Percentiles rank a stretch among this genome's conserved stretches.
These are phyloP conservation scores for Neurospora tetraspora DNA, from an alignment of 495 filamentous ascomycete genomes.

Conservation along the genomic window DNA sequence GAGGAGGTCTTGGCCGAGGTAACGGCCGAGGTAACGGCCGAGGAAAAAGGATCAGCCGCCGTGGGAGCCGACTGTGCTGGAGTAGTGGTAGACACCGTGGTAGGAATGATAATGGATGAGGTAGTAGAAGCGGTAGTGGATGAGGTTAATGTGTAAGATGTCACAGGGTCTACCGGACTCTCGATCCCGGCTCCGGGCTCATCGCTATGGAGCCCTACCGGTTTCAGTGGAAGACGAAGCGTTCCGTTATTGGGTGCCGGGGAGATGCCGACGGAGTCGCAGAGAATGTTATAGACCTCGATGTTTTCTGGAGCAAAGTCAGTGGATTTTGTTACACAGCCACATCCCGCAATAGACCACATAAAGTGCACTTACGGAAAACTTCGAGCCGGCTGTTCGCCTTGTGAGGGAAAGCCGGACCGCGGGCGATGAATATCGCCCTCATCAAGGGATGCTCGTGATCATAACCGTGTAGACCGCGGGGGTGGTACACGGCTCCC, in stretches of 20 bases:
- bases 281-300: slow-evolving; percentile 92
- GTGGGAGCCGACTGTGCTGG: background rate
- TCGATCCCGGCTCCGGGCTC: slow-evolving; percentile 17
- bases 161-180: slow-evolving; percentile 24
- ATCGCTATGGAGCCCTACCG: slow-evolving; percentile 53
- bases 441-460: slow-evolving; percentile 85
- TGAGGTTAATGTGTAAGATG: slow-evolving; percentile 5
- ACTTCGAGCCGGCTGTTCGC: slow-evolving; percentile 67
- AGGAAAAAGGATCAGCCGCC: background rate
- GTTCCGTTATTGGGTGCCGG: slow-evolving; percentile 81
- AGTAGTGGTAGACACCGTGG: background rate
- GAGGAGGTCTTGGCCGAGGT: background rate
- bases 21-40: background rate
- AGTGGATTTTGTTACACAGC: slow-evolving; percentile 7
- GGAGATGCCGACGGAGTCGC: slow-evolving; percentile 63
- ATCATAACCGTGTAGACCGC: slow-evolving; percentile 83
- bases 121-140: background rate
- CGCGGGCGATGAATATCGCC: slow-evolving; percentile 80
- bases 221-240: slow-evolving; percentile 61
- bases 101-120: background rate
- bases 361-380: slow-evolving; percentile 59
- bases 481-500: slow-evolving; percentile 58
- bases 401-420: slow-evolving; percentile 77
- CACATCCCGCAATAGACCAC: background rate
- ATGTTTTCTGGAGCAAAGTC: slow-evolving; percentile 59